Evolutionary conservation across 208 protist species (phyloP), one percentile per base, ranked within the genome.

Genomic region (Wallacemonas sp.): DNA sequence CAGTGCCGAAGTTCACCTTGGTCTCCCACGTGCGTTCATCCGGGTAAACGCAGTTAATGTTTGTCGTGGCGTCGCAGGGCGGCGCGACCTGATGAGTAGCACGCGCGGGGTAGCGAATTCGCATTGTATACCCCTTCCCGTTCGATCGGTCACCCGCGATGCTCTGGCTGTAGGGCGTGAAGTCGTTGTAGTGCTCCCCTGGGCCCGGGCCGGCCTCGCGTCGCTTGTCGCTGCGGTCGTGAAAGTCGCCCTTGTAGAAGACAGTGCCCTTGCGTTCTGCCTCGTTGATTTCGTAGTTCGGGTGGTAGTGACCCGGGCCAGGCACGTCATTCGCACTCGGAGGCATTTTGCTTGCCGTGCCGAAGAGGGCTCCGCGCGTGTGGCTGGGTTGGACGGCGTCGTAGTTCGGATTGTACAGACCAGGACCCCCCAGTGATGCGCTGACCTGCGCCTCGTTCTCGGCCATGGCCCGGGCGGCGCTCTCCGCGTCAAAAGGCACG

Each of bases 241-340:
- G 70, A 55, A 90, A 90, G 65, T 90, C 83, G 31, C 89, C 89
- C 51, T 86, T 84, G 72, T 91, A 84, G 58, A 95, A 95, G 12
- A 86, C 62, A 44, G 71, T 78, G 26, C 69, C 77, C 8, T 51
- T 2, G 38, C 26, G 70, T 17, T n/a, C 41, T 8, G 36, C n/a
- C 14, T 75, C 72, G 27, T 68, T 34, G 0, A 41, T 38, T 21
- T 30, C 17, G 74, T 66, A 49, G 45, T 68, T 36, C 21, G 63
- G 62, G 59, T 68, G 58, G 75, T 90, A 90, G 59, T 86, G 77
- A 11, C 84, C 84, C 1, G 84, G 84, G 1, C 84, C 84, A 9
- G 84, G 84, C 14, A 86, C 77, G 22, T 53, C 38, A 21, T 47
- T 55, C 19, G 44, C 21, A 30, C 42, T 39, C 14, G 36, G 47